Base-by-base conservation (phyloP, 75 land plant species). In the Pinus tabuliformis region DNA sequence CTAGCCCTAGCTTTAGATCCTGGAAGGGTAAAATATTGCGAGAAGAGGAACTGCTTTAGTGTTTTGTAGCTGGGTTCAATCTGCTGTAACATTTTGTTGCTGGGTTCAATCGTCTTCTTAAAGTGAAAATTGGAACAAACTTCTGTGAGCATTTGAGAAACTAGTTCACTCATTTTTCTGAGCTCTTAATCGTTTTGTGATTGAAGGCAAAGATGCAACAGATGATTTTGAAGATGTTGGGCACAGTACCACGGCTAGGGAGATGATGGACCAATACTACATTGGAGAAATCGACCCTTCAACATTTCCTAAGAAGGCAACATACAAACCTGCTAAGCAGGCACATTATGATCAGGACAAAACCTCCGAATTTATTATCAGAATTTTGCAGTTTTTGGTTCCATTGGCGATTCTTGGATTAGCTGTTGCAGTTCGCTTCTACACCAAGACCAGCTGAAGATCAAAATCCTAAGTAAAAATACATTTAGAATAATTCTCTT, bases 181-280 rank as follows among this genome's bases (percentile, higher is more conserved):
- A 42, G 3, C 22, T 68, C 11, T 42, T n/a, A 8, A 68, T 42
- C 42, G 68, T 36, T 52, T 24, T 42, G n/a, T 39, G 22, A 20
- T 39, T 84, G 60, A 62, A 89, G 91, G 86, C 33, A 89, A 89
- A 79, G 91, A 89, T 78, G 91, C 91, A 59, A 87, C 91, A 1
- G 91, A 89, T 60, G 91, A 89, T 75, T 89, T 89, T 77, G 91
- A 89, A 76, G 88, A 89, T 77, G 86, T 89, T 14, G 91, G 89
- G 2, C 91, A 89, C 75, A 84, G 86, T 70, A 84, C 30, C 49
- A 81, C 70, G 39, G 91, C 91, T 33, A 75, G 82, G 61, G 83
- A 73, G 6, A 86, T 89, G 85, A 63, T 89, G 89, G 77, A 82
- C 5, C 78, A 81, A 8, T 87, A 85, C 74, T 80, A 72, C 21